Evolutionary conservation across 2,329 filamentous ascomycete genomes (phyloP).

Genomic region (Rutstroemia sp.): DNA sequence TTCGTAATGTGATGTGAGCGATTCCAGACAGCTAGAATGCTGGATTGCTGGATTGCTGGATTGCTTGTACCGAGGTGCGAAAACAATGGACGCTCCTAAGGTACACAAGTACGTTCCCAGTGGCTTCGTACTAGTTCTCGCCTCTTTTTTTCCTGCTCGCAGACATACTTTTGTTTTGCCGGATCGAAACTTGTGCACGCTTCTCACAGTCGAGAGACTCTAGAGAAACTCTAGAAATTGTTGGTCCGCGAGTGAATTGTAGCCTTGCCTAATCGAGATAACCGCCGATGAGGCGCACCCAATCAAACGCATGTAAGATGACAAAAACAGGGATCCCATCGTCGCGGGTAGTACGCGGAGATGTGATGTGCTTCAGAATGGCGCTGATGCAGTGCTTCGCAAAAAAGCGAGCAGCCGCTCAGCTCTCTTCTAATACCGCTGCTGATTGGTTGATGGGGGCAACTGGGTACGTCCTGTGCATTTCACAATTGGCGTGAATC

Average conservation of each 20-base stretch:
- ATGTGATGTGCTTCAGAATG: constrained; percentile 25
- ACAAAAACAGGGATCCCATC: constrained; percentile 18
- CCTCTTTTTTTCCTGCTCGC: too few species aligned
- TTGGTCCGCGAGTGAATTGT: constrained; percentile 13
- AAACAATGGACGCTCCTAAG: too few species aligned
- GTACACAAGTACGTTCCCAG: too few species aligned
- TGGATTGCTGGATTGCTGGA: neutral
- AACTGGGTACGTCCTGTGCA: neutral
- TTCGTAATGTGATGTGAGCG: neutral
- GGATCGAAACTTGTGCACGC: neutral
- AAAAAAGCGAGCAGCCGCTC: constrained; percentile 21
- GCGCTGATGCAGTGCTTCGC: constrained; percentile 18
- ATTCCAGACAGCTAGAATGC: neutral
- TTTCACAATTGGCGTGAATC: too few species aligned
- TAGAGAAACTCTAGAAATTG: neutral
- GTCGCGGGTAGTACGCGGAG: constrained; percentile 22
- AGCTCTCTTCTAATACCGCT: constrained; percentile 12
- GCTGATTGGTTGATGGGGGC: neutral
- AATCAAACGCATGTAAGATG: constrained; percentile 14
- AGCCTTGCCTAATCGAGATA: constrained; percentile 29
- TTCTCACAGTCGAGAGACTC: too few species aligned
- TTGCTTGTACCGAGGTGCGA: too few species aligned
- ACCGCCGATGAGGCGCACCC: constrained; percentile 25
- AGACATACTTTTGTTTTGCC: too few species aligned
- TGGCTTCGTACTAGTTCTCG: too few species aligned